Evolutionary conservation across 2,329 filamentous ascomycete species (phyloP).

Genomic region (Fonsecaea monophora): DNA sequence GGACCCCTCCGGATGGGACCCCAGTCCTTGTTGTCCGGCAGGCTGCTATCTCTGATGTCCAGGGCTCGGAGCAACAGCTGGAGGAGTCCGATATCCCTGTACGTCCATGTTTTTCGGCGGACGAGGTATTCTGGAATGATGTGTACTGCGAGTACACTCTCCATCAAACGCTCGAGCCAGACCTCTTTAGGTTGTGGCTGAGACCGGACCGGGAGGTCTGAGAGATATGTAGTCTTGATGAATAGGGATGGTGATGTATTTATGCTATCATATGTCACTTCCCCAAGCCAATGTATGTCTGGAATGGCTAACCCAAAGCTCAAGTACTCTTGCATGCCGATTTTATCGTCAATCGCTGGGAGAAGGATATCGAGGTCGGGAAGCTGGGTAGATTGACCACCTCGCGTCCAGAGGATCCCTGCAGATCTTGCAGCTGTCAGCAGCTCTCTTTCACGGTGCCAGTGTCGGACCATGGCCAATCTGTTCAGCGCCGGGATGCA

Average conservation of each 20-base stretch:
- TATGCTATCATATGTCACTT: neutral
- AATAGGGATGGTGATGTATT: neutral
- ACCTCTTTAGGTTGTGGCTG: conserved; percentile 33
- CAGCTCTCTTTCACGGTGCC: conserved; percentile 40
- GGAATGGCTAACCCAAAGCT: conserved; percentile 2
- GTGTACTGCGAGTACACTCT: conserved; percentile 39
- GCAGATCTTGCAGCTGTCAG: neutral
- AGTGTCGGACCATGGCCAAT: conserved; percentile 46
- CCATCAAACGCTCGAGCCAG: conserved; percentile 35
- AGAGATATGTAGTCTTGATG: neutral
- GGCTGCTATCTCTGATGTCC: conserved; percentile 36
- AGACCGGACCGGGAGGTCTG: neutral
- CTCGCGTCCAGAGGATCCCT: neutral
- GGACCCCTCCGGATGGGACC: conserved; percentile 32
- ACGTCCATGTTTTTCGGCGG: conserved; percentile 42
- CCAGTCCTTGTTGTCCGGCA: conserved; percentile 6
- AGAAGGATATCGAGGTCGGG: neutral
- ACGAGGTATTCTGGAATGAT: conserved; percentile 47
- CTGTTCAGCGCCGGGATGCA: conserved; percentile 47
- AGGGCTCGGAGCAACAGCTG: conserved; percentile 47
- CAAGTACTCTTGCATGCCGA: conserved; percentile 27
- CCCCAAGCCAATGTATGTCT: conserved; percentile 2
- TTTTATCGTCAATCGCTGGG: conserved; percentile 19
- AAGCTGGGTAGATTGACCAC: neutral
- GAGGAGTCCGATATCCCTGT: conserved; percentile 44